Evolutionary conservation across 1,284 basidiomycete species (phyloP).

Genomic region (Ustilago cynodontis): DNA sequence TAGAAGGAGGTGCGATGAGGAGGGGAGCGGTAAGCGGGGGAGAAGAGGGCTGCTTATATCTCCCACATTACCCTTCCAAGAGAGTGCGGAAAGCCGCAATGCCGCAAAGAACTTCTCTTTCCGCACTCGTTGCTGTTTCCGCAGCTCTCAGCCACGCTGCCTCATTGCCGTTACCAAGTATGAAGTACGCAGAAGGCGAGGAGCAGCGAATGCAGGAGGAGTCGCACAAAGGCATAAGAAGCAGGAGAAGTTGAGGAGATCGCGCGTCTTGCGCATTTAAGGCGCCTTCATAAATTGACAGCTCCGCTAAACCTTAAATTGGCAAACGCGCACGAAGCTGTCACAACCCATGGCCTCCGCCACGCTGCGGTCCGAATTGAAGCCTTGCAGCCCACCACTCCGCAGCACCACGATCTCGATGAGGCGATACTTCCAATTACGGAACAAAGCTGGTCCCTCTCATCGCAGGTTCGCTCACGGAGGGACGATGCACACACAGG

Average conservation of each 20-base stretch:
- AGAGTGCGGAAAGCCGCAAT: background rate
- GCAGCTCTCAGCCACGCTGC: no score
- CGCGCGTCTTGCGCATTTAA: background rate
- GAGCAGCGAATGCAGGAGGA: background rate
- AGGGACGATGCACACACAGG: no score
- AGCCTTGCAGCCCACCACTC: background rate
- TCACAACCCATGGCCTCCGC: background rate
- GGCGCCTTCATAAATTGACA: conserved; percentile 4
- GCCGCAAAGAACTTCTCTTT: background rate
- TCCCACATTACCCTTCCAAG: background rate
- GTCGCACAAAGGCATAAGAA: background rate
- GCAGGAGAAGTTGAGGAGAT: background rate
- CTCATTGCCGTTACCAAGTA: no score
- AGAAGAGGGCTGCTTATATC: background rate
- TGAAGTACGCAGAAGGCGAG: no score
- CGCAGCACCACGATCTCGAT: no score
- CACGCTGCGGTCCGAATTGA: background rate
- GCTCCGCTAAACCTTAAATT: background rate
- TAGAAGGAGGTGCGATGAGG: background rate
- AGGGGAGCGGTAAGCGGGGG: background rate
- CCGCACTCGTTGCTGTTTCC: background rate
- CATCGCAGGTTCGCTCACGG: no score
- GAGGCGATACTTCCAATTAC: no score
- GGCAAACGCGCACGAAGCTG: background rate
- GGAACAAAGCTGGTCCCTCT: no score